These are phyloP conservation scores for Umbelopsis sp. DNA, from an alignment of 192 early-diverging fungal species.

Conservation along the genomic window DNA sequence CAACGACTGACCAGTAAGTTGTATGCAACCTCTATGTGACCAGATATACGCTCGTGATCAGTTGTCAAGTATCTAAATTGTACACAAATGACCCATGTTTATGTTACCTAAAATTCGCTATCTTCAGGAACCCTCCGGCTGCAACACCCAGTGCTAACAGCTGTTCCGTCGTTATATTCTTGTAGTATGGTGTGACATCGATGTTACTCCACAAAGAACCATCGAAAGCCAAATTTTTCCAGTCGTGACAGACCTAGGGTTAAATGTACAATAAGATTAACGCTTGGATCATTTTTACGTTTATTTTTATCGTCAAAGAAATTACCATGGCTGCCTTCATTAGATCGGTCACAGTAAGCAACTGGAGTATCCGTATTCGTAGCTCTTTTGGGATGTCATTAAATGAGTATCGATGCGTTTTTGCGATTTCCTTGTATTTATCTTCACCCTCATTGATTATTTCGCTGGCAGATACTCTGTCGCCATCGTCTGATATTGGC, in stretches of 20 bases:
- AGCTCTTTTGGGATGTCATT: slow-evolving; percentile 32
- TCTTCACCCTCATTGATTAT: background rate
- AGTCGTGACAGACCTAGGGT: slow-evolving; percentile 33
- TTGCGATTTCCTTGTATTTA: background rate
- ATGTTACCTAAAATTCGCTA: slow-evolving; percentile 42
- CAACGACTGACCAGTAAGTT: slow-evolving; percentile 33
- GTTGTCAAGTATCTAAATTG: background rate
- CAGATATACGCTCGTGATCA: slow-evolving; percentile 13
- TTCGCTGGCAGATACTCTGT: background rate
- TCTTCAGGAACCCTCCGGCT: slow-evolving; percentile 39
- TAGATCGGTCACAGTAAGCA: slow-evolving; percentile 25
- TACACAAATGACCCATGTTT: background rate
- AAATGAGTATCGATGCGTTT: background rate
- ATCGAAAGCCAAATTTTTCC: slow-evolving; percentile 39
- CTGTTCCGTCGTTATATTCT: slow-evolving; percentile 35
- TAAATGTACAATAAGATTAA: background rate
- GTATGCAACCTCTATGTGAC: slow-evolving; percentile 42
- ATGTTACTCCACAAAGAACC: slow-evolving; percentile 39
- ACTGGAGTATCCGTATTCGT: slow-evolving; percentile 28
- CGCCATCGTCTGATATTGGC: background rate
- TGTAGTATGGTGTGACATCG: slow-evolving; percentile 41
- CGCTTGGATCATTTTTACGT: background rate
- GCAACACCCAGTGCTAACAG: slow-evolving; percentile 29
- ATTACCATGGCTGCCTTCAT: slow-evolving; percentile 34
- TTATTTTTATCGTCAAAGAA: no score